Conservation (phyloP, 1,139 yeast genomes). For the Yamadazyma pseudoaaseri region DNA sequence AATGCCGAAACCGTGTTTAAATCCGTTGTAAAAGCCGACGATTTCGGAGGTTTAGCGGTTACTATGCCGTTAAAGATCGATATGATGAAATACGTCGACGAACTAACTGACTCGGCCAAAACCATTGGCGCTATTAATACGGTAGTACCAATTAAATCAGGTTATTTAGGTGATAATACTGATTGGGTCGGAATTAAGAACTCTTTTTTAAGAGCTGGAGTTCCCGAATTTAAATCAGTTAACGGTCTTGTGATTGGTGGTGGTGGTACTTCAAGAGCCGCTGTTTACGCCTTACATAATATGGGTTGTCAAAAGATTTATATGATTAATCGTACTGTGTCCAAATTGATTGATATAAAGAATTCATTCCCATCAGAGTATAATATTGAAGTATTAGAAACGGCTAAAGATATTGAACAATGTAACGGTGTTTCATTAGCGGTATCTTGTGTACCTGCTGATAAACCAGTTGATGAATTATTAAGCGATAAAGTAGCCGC, state of each 20-base stretch:
- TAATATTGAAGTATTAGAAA: constrained; percentile 60
- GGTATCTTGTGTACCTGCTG: constrained; percentile 90
- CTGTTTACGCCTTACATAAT: constrained; percentile 77
- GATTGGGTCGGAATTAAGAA: constrained; percentile 90
- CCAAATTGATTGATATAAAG: constrained; percentile 61
- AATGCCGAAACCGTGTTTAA: constrained; percentile 53
- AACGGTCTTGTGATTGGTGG: constrained; percentile 86
- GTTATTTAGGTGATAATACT: constrained; percentile 82
- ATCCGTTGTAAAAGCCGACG: constrained; percentile 43
- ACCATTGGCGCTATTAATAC: constrained; percentile 94
- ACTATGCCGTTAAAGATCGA: constrained; percentile 89
- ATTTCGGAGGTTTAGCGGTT: constrained; percentile 86
- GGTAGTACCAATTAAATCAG: constrained; percentile 51
- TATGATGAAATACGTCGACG: constrained; percentile 63
- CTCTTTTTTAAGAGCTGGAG: constrained; percentile 63
- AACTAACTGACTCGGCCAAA: constrained; percentile 69
- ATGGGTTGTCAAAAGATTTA: constrained; percentile 79
- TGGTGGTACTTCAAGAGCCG: constrained; percentile 98
- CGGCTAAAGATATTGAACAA: constrained; percentile 40
- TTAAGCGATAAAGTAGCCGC: constrained; percentile 48
- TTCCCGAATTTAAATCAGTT: constrained; percentile 33
- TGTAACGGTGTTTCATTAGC: constrained; percentile 55
- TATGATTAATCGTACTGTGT: constrained; percentile 75
- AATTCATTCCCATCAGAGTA: constrained; percentile 59
- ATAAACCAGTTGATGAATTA: constrained; percentile 61